A percentile compares a stretch with the other conserved stretches of the same genome.
Conservation (phyloP, 108 stramenopile species). For the Cyclotella choctawhatcheeana region DNA sequence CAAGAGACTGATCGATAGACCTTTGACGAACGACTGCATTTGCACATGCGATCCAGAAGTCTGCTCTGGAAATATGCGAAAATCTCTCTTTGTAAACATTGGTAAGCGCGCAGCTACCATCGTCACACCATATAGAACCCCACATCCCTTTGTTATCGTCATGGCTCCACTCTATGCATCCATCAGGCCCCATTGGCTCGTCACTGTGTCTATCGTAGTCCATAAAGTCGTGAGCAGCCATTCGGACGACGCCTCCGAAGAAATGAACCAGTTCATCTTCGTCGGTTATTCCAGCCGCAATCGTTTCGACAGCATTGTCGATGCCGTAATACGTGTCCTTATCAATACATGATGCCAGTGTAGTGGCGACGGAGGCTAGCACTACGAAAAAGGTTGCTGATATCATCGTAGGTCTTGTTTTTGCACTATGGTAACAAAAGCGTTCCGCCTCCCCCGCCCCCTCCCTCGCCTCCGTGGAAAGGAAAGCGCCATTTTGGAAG, state of each 20-base stretch:
- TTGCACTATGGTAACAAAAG: too few species aligned
- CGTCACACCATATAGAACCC: slow-evolving; percentile 5
- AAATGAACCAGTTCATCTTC: slow-evolving; percentile 21
- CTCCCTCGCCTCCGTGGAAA: too few species aligned
- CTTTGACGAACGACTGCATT: slow-evolving; percentile 24
- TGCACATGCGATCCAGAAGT: slow-evolving; percentile 32
- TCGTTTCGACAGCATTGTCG: slow-evolving; percentile 6
- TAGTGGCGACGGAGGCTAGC: neutral
- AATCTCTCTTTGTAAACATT: slow-evolving; percentile 15
- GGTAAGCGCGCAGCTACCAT: slow-evolving; percentile 4
- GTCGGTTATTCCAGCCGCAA: slow-evolving; percentile 11
- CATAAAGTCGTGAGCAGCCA: slow-evolving; percentile 43
- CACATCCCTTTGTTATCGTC: slow-evolving; percentile 7
- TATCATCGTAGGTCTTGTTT: too few species aligned
- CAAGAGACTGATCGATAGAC: slow-evolving; percentile 19
- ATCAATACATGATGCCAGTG: neutral
- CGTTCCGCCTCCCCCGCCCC: too few species aligned
- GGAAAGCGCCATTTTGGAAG: too few species aligned
- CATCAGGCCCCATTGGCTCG: slow-evolving; percentile 28
- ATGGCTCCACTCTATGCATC: slow-evolving; percentile 23
- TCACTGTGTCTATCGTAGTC: slow-evolving; percentile 22
- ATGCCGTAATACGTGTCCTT: slow-evolving; percentile 16
- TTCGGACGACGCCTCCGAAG: slow-evolving; percentile 31
- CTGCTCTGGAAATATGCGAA: slow-evolving; percentile 19
- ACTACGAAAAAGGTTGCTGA: too few species aligned